phyloP scores from a whole-genome alignment of 148 eudicot genomes.

The Diospyros lotus region DNA sequence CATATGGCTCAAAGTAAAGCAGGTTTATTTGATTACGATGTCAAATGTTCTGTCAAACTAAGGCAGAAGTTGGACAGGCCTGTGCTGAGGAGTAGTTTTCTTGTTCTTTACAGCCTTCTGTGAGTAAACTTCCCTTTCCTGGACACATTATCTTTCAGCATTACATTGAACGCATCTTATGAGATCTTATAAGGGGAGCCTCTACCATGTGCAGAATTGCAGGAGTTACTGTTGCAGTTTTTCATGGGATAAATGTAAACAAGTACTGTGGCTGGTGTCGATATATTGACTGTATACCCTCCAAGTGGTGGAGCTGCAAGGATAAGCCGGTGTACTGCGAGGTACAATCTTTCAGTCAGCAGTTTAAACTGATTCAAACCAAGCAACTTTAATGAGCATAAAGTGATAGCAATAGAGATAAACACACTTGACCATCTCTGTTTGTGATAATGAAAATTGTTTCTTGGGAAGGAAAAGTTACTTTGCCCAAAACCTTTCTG shows the following conservation, averaged over 20 bases:
- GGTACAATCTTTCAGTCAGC: constrained; percentile 29
- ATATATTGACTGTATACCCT: constrained; percentile 69
- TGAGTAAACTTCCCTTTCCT: constrained; percentile 29
- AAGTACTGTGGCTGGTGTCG: constrained; percentile 64
- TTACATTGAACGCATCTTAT: not conserved
- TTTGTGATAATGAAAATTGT: not conserved
- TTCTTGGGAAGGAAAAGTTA: not conserved
- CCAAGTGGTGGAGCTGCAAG: constrained; percentile 62
- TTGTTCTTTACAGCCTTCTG: constrained; percentile 52
- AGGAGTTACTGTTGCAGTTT: constrained; percentile 34
- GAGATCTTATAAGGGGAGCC: not conserved
- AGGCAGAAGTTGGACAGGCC: constrained; percentile 63
- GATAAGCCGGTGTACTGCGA: constrained; percentile 44
- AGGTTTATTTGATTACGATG: constrained; percentile 62
- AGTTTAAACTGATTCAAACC: not conserved
- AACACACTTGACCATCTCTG: not conserved
- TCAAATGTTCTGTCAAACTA: constrained; percentile 36
- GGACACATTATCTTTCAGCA: not conserved
- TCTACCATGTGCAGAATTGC: constrained; percentile 43
- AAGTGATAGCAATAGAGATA: not conserved
- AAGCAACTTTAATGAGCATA: not conserved
- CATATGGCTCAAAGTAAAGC: constrained; percentile 41
- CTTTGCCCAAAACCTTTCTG: not conserved
- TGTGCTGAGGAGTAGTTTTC: constrained; percentile 41
- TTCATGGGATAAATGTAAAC: constrained; percentile 42